Evolutionary conservation across 345 rosid genomes (phyloP).

Genomic region (Litchi chinensis): DNA sequence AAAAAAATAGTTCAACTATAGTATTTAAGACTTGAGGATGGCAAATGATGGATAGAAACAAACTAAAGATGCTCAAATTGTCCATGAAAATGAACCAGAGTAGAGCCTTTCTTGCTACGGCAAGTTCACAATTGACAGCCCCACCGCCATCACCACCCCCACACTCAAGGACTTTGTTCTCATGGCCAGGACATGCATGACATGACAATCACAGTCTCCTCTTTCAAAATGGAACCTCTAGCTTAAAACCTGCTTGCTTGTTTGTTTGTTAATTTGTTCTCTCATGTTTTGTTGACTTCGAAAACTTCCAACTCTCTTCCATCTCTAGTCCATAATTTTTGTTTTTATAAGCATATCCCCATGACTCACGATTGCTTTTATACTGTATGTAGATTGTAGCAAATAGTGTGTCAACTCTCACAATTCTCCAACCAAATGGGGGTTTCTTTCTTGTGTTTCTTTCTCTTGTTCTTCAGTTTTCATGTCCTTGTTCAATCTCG

Average conservation of each 20-base stretch:
- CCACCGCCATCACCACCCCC: background rate
- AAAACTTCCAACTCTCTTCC: slow-evolving; percentile 1
- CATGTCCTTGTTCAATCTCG: slow-evolving; percentile 21
- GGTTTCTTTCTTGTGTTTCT: background rate
- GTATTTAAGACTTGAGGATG: too few species aligned
- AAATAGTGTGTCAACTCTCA: background rate
- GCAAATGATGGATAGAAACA: background rate
- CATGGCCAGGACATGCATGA: background rate
- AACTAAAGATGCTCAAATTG: background rate
- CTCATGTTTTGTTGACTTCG: slow-evolving; percentile 3
- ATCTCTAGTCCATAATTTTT: too few species aligned
- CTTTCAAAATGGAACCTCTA: too few species aligned
- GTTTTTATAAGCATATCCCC: background rate
- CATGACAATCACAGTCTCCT: background rate
- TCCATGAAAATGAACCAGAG: background rate
- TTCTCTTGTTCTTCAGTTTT: slow-evolving; percentile 14
- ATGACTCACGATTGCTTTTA: too few species aligned
- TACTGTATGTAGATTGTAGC: background rate
- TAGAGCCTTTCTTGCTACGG: background rate
- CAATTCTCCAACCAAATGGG: slow-evolving; percentile 8
- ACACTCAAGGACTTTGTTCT: background rate
- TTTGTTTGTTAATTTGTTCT: background rate
- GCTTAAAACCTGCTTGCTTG: too few species aligned
- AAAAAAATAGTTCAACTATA: too few species aligned
- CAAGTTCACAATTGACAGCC: background rate